phyloP scores from a whole-genome alignment of 257 asterid species.

The Mentha longifolia region DNA sequence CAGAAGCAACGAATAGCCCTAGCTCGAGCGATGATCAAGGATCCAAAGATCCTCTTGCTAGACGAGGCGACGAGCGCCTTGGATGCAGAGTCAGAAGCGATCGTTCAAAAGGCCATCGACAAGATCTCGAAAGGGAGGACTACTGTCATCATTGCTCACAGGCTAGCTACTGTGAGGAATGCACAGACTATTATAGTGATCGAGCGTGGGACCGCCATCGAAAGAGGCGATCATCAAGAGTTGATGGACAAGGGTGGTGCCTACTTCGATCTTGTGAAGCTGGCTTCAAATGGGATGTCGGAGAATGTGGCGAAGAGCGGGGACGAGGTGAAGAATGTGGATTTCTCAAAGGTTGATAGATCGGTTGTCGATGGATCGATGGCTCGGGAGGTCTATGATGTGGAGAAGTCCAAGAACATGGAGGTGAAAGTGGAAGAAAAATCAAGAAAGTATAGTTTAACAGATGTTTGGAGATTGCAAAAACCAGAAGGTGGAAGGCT shows the following conservation, averaged over 20 bases:
- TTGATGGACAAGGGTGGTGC: conserved; percentile 66
- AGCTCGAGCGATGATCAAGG: conserved; percentile 86
- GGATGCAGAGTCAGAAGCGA: conserved; percentile 68
- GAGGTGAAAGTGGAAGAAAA: conserved; percentile 39
- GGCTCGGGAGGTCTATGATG: conserved; percentile 40
- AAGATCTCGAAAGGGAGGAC: conserved; percentile 71
- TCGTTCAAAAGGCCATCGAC: conserved; percentile 80
- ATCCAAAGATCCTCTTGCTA: conserved; percentile 69
- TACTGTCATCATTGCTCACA: conserved; percentile 74
- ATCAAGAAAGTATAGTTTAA: conserved; percentile 46
- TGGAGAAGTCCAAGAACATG: conserved; percentile 43
- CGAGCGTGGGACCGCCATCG: conserved; percentile 67
- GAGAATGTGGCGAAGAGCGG: conserved; percentile 34
- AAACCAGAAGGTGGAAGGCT: conserved; percentile 57
- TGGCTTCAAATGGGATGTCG: conserved; percentile 67
- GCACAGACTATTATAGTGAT: conserved; percentile 72
- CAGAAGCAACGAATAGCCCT: conserved; percentile 86
- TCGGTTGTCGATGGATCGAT: conserved; percentile 32
- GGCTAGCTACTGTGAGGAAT: conserved; percentile 73
- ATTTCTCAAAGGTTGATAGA: conserved; percentile 34
- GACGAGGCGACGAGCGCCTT: conserved; percentile 94
- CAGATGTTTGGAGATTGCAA: conserved; percentile 68
- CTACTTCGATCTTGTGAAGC: conserved; percentile 67
- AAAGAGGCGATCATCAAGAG: conserved; percentile 66
- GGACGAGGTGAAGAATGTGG: conserved; percentile 34